Evolutionary conservation across 768 basidiomycete genomes (phyloP), one percentile per base, ranked within the genome.

Genomic region (Macrolepiota dolichaula): DNA sequence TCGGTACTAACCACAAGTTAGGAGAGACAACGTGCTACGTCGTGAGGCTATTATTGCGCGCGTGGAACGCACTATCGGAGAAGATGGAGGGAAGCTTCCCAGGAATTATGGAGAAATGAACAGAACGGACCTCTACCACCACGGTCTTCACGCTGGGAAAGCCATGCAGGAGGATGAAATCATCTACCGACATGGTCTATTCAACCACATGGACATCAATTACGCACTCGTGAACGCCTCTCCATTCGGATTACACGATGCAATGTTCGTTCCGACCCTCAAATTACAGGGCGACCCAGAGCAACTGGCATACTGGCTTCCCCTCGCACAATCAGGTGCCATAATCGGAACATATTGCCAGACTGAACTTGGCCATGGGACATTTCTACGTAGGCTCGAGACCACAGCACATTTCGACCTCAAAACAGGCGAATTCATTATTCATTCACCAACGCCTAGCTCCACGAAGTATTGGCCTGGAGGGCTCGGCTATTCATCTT

Each of bases 321-420:
- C 70, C 3, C 61, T 66, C 2, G 68, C 66, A 1, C 64, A 67
- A 51, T 65, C 64, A 0, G 64, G 67, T 4, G 64, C 57, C 29
- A 69, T 70, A 27, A 59, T 71, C 19, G 69, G 70, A 10, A 59
- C 68, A 6, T 71, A 71, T 36, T 68, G 65, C 35, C 70, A 68
- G 56, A 71, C 70, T 4, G 70, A 72, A 49, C 65, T 72, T 11
- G 70, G 69, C 7, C 70, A 72, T 53, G 70, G 71, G 10, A 70
- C 69, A 2, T 69, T 67, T 38, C 32, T 72, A n/a, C 65, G 70
- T 4, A 67, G 66, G 13, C 57, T 72, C 11, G 68, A 71, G 52
- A 71, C 71, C 13, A 68, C 69, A 4, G 70, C 71, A 37, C 70
- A 65, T 11, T 70, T 69, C 51, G 68, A 70, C 49, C 51, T 29